Evolutionary conservation across 2,329 filamentous ascomycete species (phyloP), one percentile per base, ranked within the genome.

Genomic region (Arthroderma uncinatum): DNA sequence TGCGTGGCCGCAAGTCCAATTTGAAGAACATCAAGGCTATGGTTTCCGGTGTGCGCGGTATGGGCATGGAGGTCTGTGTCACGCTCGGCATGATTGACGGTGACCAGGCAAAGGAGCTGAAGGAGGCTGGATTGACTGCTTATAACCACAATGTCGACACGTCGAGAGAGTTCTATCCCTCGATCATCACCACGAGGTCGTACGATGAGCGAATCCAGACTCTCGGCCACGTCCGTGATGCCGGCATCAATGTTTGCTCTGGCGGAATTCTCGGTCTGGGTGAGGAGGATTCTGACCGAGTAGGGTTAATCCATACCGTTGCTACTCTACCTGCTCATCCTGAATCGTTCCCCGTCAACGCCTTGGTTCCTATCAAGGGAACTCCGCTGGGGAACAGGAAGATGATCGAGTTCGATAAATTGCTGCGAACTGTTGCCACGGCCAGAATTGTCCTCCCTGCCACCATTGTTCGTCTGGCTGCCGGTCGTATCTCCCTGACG

Each of bases 81-180:
- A 95, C 90, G 1, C 79, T 95, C 19, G 90, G 90, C 64, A 95
- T 95, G 90, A 89, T 95, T 64, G 88, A 95, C 70, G 79, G 78
- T 4, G 77, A 79, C 62, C 89, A 95, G 76, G 90, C 90, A 28
- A 81, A 57, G 66, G 87, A 93, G 74, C 79, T 95, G 62, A 90
- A 89, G 68, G 82, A 83, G 1, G 90, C 89, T 0, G 90, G 90
- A 0, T 73, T 95, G 65, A 95, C 90, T 14, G 90, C 90, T 0
- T 95, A 95, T 73, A 95, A 95, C 74, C 90, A 95, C 78, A 95
- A 95, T 69, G 79, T 95, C 62, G 90, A 95, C 73, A 95, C 90
- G 1, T 89, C 85, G 57, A 81, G 90, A 63, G 90, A 95, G 74
- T 89, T 89, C 71, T 95, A 95, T 68, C 89, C 90, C 0, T 84